phyloP scores from a whole-genome alignment of 805 yeast species.

The Zygosaccharomyces siamensis region DNA sequence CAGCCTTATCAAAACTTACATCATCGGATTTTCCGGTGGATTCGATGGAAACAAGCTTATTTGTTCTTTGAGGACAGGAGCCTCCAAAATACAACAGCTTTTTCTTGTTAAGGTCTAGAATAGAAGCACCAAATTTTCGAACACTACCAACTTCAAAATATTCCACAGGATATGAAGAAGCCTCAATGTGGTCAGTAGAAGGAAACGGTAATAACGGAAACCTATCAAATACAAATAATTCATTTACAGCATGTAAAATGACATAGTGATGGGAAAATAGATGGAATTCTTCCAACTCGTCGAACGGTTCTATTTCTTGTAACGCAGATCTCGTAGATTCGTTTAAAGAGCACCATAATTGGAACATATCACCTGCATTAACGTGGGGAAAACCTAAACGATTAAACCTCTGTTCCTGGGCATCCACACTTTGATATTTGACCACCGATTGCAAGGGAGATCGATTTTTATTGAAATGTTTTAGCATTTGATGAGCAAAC shows the following conservation, averaged over 20 bases:
- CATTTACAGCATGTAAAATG: slow-evolving; percentile 57
- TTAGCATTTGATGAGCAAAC: slow-evolving; percentile 69
- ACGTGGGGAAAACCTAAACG: slow-evolving; percentile 43
- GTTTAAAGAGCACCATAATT: slow-evolving; percentile 53
- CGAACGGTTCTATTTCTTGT: slow-evolving; percentile 59
- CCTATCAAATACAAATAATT: neutral
- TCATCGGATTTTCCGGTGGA: neutral
- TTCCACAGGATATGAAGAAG: neutral
- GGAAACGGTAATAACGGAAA: neutral
- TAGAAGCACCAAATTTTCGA: slow-evolving; percentile 27
- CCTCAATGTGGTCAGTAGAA: neutral
- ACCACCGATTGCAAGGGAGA: slow-evolving; percentile 67
- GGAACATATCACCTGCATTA: slow-evolving; percentile 50
- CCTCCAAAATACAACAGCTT: slow-evolving; percentile 37
- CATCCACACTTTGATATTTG: slow-evolving; percentile 46
- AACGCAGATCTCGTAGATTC: slow-evolving; percentile 39
- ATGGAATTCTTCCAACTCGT: slow-evolving; percentile 79
- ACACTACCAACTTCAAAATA: slow-evolving; percentile 5
- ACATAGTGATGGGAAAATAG: slow-evolving; percentile 72
- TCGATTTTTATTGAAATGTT: slow-evolving; percentile 59
- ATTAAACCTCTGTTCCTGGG: slow-evolving; percentile 49
- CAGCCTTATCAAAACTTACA: slow-evolving; percentile 8
- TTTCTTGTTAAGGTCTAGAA: slow-evolving; percentile 5
- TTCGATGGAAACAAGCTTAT: slow-evolving; percentile 16
- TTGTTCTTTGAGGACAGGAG: slow-evolving; percentile 28